A percentile compares a stretch with the other conserved stretches of the same genome.
Evolutionary conservation across 768 basidiomycete species (phyloP).

Genomic region (Boletus reticuloceps): DNA sequence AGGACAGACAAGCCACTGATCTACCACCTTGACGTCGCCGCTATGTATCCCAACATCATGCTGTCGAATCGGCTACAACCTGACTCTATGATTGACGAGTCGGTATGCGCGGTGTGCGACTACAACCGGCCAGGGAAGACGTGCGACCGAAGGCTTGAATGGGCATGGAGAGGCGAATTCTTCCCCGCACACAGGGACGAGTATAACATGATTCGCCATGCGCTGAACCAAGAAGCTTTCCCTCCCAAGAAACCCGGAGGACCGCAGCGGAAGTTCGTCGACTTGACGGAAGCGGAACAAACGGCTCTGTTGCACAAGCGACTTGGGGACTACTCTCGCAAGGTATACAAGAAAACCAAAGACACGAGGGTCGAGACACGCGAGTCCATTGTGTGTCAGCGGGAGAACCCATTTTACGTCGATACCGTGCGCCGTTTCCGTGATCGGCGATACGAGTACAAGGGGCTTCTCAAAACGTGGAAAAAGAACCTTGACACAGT

Average conservation of each 20-base stretch:
- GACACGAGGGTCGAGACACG: constrained; percentile 94
- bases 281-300: constrained; percentile 82
- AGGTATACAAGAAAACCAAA: constrained; percentile 98
- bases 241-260: constrained; percentile 74
- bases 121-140: constrained; percentile 95
- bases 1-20: constrained; percentile 92
- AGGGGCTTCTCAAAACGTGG: constrained; percentile 97
- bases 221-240: constrained; percentile 91
- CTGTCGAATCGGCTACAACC: constrained; percentile 98
- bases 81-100: constrained; percentile 95
- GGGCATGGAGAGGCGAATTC: constrained; percentile 99
- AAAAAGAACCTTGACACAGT: constrained; percentile 93
- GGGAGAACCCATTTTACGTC: constrained; percentile 98
- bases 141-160: constrained; percentile 90
- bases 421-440: constrained; percentile 97
- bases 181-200: constrained; percentile 98
- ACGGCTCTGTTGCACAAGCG: constrained; percentile 93
- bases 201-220: constrained; percentile 98
- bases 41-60: constrained; percentile 99
- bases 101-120: constrained; percentile 96
- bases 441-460: constrained; percentile 98
- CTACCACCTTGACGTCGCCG: constrained; percentile 98
- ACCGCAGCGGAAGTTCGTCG: constrained; percentile 76
- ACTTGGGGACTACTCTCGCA: constrained; percentile 96
- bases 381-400: constrained; percentile 94